These are phyloP conservation scores for Ophiostoma fasciatum DNA, from an alignment of 2,329 filamentous ascomycete genomes.

Conservation along the genomic window DNA sequence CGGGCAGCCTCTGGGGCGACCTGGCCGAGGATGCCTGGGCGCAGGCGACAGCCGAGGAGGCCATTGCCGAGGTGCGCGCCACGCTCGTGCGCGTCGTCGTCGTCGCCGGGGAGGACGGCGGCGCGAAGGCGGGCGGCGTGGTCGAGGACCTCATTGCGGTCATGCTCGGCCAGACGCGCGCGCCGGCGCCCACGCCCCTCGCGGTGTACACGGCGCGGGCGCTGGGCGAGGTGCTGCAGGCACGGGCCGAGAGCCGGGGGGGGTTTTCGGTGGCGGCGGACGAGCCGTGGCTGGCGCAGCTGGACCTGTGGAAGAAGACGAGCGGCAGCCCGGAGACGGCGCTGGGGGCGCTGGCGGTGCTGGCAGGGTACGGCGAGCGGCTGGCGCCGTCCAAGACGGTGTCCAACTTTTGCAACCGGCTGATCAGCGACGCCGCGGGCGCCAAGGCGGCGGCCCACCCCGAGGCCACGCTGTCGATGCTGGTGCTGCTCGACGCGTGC, in stretches of 20 bases:
- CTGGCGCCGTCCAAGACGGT: conserved; percentile 32
- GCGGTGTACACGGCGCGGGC: conserved; percentile 39
- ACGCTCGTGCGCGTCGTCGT: too few relatives aligned
- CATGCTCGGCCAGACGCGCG: conserved; percentile 27
- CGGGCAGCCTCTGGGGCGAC: conserved; percentile 31
- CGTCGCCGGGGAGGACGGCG: conserved; percentile 19
- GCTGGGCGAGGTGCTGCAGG: conserved; percentile 33
- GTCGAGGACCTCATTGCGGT: conserved; percentile 27
- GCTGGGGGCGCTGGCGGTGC: conserved; percentile 32
- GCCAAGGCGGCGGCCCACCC: conserved; percentile 18
- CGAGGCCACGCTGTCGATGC: conserved; percentile 26
- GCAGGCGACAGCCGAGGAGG: conserved; percentile 25
- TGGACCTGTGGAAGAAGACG: conserved; percentile 30
- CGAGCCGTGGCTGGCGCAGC: conserved; percentile 32
- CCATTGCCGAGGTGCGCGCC: conserved; percentile 26
- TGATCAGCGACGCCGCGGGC: conserved; percentile 45
- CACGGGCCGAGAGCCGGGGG: conserved; percentile 29
- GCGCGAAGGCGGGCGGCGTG: conserved; percentile 9
- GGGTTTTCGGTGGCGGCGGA: conserved; percentile 27
- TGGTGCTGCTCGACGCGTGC: conserved; percentile 40
- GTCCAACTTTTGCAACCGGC: conserved; percentile 41
- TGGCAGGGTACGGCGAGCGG: conserved; percentile 36
- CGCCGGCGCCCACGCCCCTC: conserved; percentile 22
- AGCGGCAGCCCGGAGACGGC: conserved; percentile 27
- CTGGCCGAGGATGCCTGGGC: conserved; percentile 22